These are phyloP conservation scores for Mycena crocata DNA, from an alignment of 768 basidiomycete species.

Conservation along the genomic window DNA sequence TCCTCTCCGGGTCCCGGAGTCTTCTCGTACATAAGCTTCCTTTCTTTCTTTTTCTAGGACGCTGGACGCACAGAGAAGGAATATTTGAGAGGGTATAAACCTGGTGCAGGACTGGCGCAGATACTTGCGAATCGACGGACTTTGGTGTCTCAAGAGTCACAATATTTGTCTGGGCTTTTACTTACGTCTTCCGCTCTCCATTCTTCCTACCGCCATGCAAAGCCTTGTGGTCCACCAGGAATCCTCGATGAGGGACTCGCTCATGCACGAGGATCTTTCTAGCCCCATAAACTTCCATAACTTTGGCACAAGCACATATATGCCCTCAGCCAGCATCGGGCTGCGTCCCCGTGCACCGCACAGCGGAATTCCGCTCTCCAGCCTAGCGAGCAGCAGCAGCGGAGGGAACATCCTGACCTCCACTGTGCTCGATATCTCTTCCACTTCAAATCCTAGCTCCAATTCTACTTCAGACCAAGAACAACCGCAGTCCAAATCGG, in stretches of 20 bases:
- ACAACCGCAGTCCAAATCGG: constrained; percentile 30
- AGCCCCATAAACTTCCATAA: constrained; percentile 8
- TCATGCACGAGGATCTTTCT: constrained; percentile 1
- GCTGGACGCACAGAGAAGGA: neutral
- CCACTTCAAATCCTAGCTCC: constrained; percentile 7
- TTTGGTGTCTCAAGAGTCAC: neutral
- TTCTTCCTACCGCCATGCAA: constrained; percentile 22
- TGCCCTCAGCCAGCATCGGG: constrained; percentile 5
- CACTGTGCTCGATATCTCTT: constrained; percentile 29
- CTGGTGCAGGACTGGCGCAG: neutral
- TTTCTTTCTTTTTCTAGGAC: neutral
- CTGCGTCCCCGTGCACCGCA: constrained; percentile 13
- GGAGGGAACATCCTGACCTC: constrained; percentile 11
- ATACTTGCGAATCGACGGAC: neutral
- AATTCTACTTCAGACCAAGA: constrained; percentile 5
- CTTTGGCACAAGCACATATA: constrained; percentile 6
- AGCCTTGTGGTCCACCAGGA: constrained; percentile 30
- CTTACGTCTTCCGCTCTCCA: constrained; percentile 19
- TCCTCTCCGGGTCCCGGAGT: neutral
- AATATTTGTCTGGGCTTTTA: constrained; percentile 16
- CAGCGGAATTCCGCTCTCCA: constrained; percentile 7
- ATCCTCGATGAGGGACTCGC: constrained; percentile 27
- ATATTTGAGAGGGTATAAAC: neutral
- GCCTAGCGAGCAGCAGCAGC: constrained; percentile 17
- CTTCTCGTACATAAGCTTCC: too few species aligned